Base-by-base conservation (phyloP, 768 basidiomycete genomes). In the Trichaptum fuscoviolaceum region DNA sequence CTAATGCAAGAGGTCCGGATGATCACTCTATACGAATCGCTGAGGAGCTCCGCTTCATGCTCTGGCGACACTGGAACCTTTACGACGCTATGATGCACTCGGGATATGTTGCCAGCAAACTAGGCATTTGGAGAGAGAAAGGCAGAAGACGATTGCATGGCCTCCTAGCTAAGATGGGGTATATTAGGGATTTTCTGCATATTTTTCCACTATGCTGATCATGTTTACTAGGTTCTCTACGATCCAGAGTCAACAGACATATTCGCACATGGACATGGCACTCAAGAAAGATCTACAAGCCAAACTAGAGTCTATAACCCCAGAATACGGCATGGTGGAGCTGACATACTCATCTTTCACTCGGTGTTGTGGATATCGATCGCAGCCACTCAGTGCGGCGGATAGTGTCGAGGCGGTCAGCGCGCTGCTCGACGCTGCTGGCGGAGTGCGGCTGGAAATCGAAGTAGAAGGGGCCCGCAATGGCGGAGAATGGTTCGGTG, bases 11-110 rank as follows among this genome's bases (percentile, higher is more conserved):
- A 26, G 85, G 84, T 69, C 92, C 96, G 1, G 95, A 98, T 70
- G 96, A 99, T 74, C 79, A 83, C 66, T 87, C 89, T 34, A 87
- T 99, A 69, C 86, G 93, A 52, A 82, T 89, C 57, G 88, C 87
- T 35, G 94, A 96, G 63, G 97, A 99, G 76, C 80, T 99, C 64
- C 85, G 97, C 26, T 99, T 99, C 76, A 95, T 90, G 78, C 84
- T 98, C 64, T 95, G 96, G 74, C 85, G 96, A 66, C 97, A 99
- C 78, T 99, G 97, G 97, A 98, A 91, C 34, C 78, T 99, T 60
- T 99, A 98, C 74, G 97, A 99, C 73, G 89, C 96, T 12, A 99
- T 99, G 97, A 89, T 90, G 72, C 96, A 99, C 76, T 97, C 95
- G 2, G 92, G 92, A 66, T 99, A 99, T 72, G 90, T 99, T 20